phyloP scores from a whole-genome alignment of 2,329 filamentous ascomycete species.

The Colletotrichum sojae region DNA sequence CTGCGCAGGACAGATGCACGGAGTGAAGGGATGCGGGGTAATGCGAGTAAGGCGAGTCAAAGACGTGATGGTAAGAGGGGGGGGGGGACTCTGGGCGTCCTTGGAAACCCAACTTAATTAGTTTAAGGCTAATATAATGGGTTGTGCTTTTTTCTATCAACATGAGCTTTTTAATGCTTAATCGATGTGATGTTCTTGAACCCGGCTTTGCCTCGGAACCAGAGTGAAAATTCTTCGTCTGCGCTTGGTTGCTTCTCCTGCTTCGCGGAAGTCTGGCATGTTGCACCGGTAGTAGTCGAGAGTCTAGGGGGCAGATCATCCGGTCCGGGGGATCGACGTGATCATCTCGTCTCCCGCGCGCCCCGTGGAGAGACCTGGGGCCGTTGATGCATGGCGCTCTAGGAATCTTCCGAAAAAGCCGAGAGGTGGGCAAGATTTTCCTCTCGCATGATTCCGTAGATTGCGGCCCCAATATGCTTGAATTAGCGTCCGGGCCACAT shows the following conservation, averaged over 20 bases:
- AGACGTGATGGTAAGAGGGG: too few relatives aligned
- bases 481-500: constrained; percentile 11
- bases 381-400: background rate
- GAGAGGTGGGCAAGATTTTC: background rate
- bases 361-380: background rate
- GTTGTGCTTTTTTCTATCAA: constrained; percentile 16
- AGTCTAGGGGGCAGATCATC: background rate
- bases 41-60: too few relatives aligned
- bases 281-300: background rate
- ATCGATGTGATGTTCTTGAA: background rate
- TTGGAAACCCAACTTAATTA: constrained; percentile 33
- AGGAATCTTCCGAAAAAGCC: background rate
- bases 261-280: background rate
- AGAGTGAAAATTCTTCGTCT: background rate
- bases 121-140: constrained; percentile 41
- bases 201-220: too few relatives aligned
- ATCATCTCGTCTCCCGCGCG: background rate
- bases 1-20: too few relatives aligned
- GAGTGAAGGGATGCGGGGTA: too few relatives aligned
- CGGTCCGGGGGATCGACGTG: background rate
- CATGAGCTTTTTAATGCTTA: background rate
- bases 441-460: constrained; percentile 5
- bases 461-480: constrained; percentile 17
- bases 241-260: background rate
- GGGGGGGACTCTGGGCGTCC: constrained; percentile 7